Evolutionary conservation across 495 filamentous ascomycete genomes (phyloP).

Genomic region (Pyrenula massariospora): DNA sequence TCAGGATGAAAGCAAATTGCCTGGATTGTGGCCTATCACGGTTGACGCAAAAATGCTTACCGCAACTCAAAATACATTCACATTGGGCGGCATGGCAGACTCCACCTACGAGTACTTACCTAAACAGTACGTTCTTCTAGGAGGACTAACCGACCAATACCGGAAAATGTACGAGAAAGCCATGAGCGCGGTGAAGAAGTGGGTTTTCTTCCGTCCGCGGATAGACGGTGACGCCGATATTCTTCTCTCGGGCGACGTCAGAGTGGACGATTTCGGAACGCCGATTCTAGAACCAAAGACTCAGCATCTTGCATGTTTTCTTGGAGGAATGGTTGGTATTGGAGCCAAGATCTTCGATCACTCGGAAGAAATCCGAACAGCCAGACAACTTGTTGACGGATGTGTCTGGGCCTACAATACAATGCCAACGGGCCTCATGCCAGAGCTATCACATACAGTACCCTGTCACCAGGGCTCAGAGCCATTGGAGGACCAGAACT

Average conservation of each 20-base stretch:
- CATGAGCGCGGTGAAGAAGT: conserved; percentile 56
- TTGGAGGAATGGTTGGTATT: conserved; percentile 50
- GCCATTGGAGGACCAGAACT: conserved; percentile 18
- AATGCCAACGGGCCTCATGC: conserved; percentile 49
- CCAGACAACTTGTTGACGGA: conserved; percentile 42
- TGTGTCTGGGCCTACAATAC: conserved; percentile 49
- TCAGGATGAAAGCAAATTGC: conserved; percentile 56
- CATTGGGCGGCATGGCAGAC: conserved; percentile 80
- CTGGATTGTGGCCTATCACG: conserved; percentile 73
- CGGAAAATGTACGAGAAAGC: conserved; percentile 64
- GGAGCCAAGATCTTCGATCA: conserved; percentile 48
- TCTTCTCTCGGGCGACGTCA: conserved; percentile 55
- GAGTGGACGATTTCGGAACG: conserved; percentile 11
- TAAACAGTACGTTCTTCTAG: conserved; percentile 69
- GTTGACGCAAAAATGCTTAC: conserved; percentile 48
- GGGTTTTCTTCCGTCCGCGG: conserved; percentile 76
- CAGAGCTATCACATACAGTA: conserved; percentile 42
- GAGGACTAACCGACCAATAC: conserved; percentile 68
- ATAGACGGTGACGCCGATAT: conserved; percentile 62
- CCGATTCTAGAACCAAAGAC: conserved; percentile 23
- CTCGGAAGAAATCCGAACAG: conserved; percentile 39
- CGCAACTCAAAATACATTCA: conserved; percentile 43
- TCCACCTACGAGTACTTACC: conserved; percentile 94
- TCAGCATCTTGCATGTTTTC: conserved; percentile 52
- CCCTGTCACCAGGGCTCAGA: conserved; percentile 23